These are phyloP conservation scores for Oryza meridionalis DNA, from an alignment of 176 grass and related monocot genomes.

Conservation along the genomic window DNA sequence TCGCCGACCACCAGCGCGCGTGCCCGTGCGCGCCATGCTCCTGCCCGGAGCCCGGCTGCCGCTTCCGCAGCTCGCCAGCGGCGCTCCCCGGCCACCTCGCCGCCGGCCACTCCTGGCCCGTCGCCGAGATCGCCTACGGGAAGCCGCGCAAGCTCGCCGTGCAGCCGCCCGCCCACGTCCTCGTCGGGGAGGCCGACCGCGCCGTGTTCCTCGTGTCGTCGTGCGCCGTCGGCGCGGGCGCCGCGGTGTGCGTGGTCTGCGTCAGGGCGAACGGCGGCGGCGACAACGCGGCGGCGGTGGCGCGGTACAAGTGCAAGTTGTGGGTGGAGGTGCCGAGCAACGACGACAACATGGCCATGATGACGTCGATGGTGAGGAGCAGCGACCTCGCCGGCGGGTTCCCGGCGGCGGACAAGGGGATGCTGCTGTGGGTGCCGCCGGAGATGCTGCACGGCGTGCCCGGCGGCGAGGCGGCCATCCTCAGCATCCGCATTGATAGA, in stretches of 20 bases:
- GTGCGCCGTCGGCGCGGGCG: not conserved
- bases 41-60: constrained; percentile 42
- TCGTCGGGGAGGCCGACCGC: constrained; percentile 11
- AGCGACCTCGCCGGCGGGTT: constrained; percentile 22
- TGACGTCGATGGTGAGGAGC: not conserved
- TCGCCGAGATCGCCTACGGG: constrained; percentile 18
- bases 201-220: constrained; percentile 29
- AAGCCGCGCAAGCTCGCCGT: not conserved
- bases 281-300: not conserved
- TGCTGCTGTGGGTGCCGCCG: constrained; percentile 16
- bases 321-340: constrained; percentile 5
- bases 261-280: not conserved
- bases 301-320: constrained; percentile 8
- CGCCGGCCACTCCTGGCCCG: not conserved
- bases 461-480: constrained; percentile 3
- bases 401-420: not conserved
- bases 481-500: constrained; percentile 29
- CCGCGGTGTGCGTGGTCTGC: constrained; percentile 21
- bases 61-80: not conserved
- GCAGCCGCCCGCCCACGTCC: not conserved
- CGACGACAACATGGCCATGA: constrained; percentile 17
- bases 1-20: constrained; percentile 7
- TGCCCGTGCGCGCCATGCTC: constrained; percentile 35
- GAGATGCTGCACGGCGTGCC: not conserved
- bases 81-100: constrained; percentile 15